These are phyloP conservation scores for Suillus decipiens DNA, from an alignment of 768 basidiomycete genomes.

Conservation along the genomic window DNA sequence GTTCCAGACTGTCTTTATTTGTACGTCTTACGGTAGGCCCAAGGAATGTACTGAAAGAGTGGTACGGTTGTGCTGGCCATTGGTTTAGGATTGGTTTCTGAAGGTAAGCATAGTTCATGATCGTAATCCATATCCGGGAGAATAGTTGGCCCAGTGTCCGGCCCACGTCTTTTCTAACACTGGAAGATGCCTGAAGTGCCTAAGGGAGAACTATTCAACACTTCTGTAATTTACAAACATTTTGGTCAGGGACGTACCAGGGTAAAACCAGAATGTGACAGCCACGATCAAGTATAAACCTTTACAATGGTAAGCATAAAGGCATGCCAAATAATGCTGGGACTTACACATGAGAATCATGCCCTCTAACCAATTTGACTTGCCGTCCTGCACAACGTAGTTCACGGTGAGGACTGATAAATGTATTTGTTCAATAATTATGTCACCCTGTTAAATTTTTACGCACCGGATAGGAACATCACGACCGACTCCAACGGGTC, in stretches of 20 bases:
- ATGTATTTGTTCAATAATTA: not conserved
- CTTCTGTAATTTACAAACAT: not conserved
- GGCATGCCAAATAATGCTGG: not conserved
- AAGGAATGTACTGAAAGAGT: not conserved
- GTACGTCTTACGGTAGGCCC: not conserved
- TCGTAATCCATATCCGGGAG: not conserved
- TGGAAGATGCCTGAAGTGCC: slow-evolving; percentile 1
- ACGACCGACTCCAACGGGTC: slow-evolving; percentile 77
- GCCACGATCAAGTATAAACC: slow-evolving; percentile 59
- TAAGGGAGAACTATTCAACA: slow-evolving; percentile 7
- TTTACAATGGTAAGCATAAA: slow-evolving; percentile 18
- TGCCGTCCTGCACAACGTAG: slow-evolving; percentile 83
- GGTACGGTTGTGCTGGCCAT: not conserved
- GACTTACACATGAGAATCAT: slow-evolving; percentile 67
- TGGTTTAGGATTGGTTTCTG: not conserved
- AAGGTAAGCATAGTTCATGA: not conserved
- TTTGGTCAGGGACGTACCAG: slow-evolving; percentile 32
- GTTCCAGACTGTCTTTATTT: not conserved
- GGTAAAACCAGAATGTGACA: slow-evolving; percentile 56
- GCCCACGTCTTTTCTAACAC: not conserved
- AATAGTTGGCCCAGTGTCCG: not conserved
- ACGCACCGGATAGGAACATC: slow-evolving; percentile 23
- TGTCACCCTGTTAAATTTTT: slow-evolving; percentile 36
- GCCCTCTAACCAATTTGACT: slow-evolving; percentile 93
- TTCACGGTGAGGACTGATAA: slow-evolving; percentile 75